A percentile compares a stretch with the other conserved stretches of the same genome.
These are phyloP conservation scores for Capsicum rhomboideum DNA, from an alignment of 257 asterid species.

Conservation along the genomic window DNA sequence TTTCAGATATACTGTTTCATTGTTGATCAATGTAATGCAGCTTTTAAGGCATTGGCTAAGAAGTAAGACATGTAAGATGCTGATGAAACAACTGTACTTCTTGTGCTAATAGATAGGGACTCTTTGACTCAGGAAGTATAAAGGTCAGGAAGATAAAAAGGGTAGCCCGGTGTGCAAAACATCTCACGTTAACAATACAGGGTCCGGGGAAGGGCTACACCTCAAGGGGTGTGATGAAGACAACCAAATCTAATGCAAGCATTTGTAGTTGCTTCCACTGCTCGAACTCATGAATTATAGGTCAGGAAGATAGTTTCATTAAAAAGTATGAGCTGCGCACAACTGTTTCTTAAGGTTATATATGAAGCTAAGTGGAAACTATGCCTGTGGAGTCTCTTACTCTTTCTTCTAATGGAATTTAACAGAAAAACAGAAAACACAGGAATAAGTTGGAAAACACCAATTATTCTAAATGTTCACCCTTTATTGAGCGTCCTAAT, in stretches of 20 bases:
- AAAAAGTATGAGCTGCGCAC: neutral
- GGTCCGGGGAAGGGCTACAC: no score
- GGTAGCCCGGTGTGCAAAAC: no score
- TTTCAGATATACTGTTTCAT: neutral
- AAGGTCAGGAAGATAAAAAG: neutral
- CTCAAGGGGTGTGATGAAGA: no score
- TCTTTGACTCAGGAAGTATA: neutral
- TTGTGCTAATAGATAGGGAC: neutral
- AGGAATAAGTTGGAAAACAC: neutral
- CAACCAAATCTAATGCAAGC: no score
- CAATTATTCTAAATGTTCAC: neutral
- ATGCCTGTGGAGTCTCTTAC: neutral
- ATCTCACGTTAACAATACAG: no score
- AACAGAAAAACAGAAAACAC: neutral
- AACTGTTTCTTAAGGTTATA: neutral
- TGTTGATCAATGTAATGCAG: neutral
- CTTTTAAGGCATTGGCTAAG: neutral
- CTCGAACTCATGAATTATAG: no score
- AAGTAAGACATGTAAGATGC: neutral
- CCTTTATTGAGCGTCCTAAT: constrained; percentile 10
- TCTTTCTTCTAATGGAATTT: neutral
- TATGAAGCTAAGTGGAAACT: neutral
- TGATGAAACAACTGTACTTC: neutral
- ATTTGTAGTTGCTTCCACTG: no score
- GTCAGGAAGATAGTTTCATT: neutral